phyloP scores from a whole-genome alignment of 208 protist species.

The Acanthamoeba healyi region DNA sequence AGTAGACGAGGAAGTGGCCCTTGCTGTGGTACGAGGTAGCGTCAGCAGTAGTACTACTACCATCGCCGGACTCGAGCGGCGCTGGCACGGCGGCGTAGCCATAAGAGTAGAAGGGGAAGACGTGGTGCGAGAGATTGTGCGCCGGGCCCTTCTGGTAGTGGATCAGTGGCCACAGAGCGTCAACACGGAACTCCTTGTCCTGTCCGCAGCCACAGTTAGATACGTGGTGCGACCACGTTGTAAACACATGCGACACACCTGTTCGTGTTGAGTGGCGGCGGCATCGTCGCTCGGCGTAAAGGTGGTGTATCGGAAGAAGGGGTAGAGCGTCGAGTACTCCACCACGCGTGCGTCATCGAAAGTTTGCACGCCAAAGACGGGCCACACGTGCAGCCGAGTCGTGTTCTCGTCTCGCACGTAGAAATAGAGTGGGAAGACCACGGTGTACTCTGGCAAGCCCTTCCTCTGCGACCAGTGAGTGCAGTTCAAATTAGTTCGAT shows the following conservation, averaged over 20 bases:
- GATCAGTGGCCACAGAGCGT: slow-evolving; percentile 18
- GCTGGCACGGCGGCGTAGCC: neutral
- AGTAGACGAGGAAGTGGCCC: slow-evolving; percentile 26
- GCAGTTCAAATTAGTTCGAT: no score
- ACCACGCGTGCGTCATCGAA: neutral
- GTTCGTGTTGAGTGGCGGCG: neutral
- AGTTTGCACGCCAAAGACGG: neutral
- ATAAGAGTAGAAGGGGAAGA: slow-evolving; percentile 6
- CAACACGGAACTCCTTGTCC: neutral
- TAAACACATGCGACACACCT: neutral
- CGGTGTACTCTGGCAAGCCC: neutral
- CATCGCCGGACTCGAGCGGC: neutral
- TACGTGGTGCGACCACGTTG: no score
- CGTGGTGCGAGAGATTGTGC: neutral
- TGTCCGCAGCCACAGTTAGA: neutral
- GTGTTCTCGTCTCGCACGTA: slow-evolving; percentile 9
- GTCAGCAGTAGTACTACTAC: neutral
- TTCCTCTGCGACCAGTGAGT: neutral
- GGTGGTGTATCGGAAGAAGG: neutral
- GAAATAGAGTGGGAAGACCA: slow-evolving; percentile 22
- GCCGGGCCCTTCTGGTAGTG: neutral
- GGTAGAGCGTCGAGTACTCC: slow-evolving; percentile 15
- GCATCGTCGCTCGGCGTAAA: neutral
- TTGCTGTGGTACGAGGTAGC: neutral
- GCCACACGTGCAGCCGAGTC: slow-evolving; percentile 15